phyloP scores from a whole-genome alignment of 1,139 yeast species.

The Arxiozyma telluris region DNA sequence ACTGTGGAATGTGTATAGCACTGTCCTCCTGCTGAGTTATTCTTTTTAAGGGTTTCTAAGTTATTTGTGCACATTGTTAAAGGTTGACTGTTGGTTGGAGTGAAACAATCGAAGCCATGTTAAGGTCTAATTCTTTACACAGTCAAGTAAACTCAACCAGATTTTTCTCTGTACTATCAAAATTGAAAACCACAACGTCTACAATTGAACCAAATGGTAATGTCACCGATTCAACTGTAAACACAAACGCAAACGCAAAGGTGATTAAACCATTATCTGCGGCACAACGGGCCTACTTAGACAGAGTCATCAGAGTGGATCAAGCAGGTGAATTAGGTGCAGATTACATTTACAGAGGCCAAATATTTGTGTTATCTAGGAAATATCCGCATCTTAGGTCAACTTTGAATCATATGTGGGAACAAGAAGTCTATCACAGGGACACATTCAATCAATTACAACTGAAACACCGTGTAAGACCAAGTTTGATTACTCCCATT shows the following conservation, averaged over 20 bases:
- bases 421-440: slow-evolving; percentile 88
- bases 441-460: slow-evolving; percentile 74
- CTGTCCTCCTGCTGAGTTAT: too few species aligned
- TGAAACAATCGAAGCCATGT: neutral
- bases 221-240: neutral
- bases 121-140: neutral
- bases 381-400: slow-evolving; percentile 65
- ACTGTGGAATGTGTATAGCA: too few species aligned
- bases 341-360: slow-evolving; percentile 86
- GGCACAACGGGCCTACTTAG: slow-evolving; percentile 64
- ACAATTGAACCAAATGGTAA: neutral
- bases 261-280: slow-evolving; percentile 33
- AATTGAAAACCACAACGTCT: slow-evolving; percentile 3
- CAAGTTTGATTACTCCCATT: slow-evolving; percentile 79
- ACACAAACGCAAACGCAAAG: neutral
- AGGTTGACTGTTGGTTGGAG: neutral
- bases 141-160: neutral
- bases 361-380: slow-evolving; percentile 63
- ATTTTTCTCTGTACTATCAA: slow-evolving; percentile 9
- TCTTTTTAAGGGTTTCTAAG: too few species aligned
- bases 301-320: slow-evolving; percentile 78
- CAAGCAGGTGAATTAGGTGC: slow-evolving; percentile 99
- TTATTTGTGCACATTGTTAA: too few species aligned
- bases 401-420: slow-evolving; percentile 92
- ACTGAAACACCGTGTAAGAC: slow-evolving; percentile 71